phyloP scores from a whole-genome alignment of 2,329 filamentous ascomycete species.

The Penicillium capsulatum region DNA sequence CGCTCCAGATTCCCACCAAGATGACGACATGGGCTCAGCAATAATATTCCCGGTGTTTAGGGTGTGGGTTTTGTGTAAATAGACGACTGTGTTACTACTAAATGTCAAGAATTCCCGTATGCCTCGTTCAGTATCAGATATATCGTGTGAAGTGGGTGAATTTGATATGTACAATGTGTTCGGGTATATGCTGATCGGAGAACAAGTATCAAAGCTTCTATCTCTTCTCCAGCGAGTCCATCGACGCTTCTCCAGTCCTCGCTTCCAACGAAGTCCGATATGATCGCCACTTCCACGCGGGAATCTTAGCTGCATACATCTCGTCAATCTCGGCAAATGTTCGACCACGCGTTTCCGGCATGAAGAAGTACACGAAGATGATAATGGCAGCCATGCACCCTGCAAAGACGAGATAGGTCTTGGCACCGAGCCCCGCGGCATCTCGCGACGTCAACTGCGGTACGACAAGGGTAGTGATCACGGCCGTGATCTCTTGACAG shows the following conservation, averaged over 20 bases:
- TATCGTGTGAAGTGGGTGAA: neutral
- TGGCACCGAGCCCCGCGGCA: constrained; percentile 32
- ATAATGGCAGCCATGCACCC: constrained; percentile 31
- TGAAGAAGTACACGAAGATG: constrained; percentile 26
- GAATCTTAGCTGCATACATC: constrained; percentile 32
- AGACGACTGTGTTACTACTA: too few relatives aligned
- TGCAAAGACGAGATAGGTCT: constrained; percentile 34
- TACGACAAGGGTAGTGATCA: constrained; percentile 39
- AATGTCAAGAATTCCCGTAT: too few relatives aligned
- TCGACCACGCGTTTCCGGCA: constrained; percentile 31
- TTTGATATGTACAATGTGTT: neutral
- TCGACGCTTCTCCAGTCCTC: constrained; percentile 9
- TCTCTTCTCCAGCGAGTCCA: too few relatives aligned
- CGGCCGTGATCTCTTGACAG: constrained; percentile 35
- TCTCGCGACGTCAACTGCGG: constrained; percentile 34
- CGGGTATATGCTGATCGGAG: neutral
- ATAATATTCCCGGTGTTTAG: constrained; percentile 9
- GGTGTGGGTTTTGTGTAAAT: neutral
- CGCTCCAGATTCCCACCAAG: constrained; percentile 20
- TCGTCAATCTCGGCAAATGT: constrained; percentile 35
- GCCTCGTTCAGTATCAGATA: neutral
- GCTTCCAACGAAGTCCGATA: constrained; percentile 25
- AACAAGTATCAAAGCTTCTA: too few relatives aligned
- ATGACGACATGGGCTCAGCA: constrained; percentile 18
- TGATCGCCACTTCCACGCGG: constrained; percentile 31